Evolutionary conservation across 2,329 filamentous ascomycete genomes (phyloP).

Genomic region (Byssochlamys sp.): DNA sequence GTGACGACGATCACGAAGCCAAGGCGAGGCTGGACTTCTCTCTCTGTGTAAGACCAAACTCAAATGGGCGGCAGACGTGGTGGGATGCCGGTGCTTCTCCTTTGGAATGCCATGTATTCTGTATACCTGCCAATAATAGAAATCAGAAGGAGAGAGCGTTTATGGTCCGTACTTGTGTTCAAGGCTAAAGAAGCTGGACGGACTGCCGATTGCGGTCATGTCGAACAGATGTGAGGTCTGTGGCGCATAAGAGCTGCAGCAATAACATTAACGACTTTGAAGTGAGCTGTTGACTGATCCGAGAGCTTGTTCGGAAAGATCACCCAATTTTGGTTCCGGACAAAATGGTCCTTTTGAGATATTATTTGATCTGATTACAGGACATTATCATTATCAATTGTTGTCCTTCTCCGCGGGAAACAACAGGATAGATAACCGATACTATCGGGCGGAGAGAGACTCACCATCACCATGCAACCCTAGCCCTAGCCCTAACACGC

Average conservation of each 20-base stretch:
- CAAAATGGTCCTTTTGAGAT: not conserved
- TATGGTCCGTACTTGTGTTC: not conserved
- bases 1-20: not conserved
- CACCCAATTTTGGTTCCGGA: not conserved
- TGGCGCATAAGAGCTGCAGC: not conserved
- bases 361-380: not conserved
- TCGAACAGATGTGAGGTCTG: not conserved
- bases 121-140: not conserved
- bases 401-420: not conserved
- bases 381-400: not conserved
- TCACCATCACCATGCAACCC: not conserved
- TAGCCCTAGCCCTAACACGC: not conserved
- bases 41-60: not conserved
- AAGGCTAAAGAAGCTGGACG: not conserved
- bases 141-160: not conserved
- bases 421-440: not conserved
- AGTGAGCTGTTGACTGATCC: not conserved
- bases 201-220: not conserved
- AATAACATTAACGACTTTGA: not conserved
- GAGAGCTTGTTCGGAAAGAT: not conserved
- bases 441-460: too few species aligned
- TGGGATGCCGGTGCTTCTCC: not conserved
- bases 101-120: not conserved
- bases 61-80: not conserved
- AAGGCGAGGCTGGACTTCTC: not conserved